phyloP scores from a whole-genome alignment of 2,329 filamentous ascomycete genomes.

The Fusarium sp. region DNA sequence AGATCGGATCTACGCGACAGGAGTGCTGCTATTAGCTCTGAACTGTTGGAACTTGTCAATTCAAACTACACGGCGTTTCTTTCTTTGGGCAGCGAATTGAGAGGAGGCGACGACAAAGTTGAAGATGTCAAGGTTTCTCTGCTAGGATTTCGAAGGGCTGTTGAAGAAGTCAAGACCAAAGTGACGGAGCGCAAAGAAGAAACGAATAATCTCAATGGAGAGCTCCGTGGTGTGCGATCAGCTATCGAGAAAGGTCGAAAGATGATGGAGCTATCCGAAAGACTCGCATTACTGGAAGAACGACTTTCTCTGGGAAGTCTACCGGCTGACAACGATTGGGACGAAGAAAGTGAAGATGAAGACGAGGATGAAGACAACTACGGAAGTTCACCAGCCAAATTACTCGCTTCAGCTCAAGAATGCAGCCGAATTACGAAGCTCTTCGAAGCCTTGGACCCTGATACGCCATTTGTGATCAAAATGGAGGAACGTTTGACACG shows the following conservation, averaged over 20 bases:
- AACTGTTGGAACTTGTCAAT: slow-evolving; percentile 95
- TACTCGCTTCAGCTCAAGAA: slow-evolving; percentile 60
- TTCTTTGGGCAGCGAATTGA: slow-evolving; percentile 81
- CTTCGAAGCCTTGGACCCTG: slow-evolving; percentile 58
- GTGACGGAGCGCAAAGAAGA: slow-evolving; percentile 74
- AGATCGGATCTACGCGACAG: slow-evolving; percentile 86
- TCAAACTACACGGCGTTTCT: slow-evolving; percentile 94
- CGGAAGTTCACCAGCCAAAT: slow-evolving; percentile 60
- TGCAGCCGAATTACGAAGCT: slow-evolving; percentile 58
- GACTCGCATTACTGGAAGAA: slow-evolving; percentile 72
- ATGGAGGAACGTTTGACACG: slow-evolving; percentile 63
- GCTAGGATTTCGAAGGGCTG: slow-evolving; percentile 84
- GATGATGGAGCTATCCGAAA: slow-evolving; percentile 75
- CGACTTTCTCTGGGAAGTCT: slow-evolving; percentile 66
- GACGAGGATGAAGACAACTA: slow-evolving; percentile 53
- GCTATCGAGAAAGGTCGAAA: slow-evolving; percentile 71
- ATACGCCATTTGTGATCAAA: slow-evolving; percentile 63
- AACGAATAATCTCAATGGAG: slow-evolving; percentile 70
- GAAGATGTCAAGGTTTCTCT: slow-evolving; percentile 90
- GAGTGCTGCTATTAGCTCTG: slow-evolving; percentile 81
- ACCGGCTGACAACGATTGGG: slow-evolving; percentile 46
- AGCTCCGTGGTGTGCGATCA: slow-evolving; percentile 72
- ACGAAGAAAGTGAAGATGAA: slow-evolving; percentile 57
- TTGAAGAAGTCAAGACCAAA: slow-evolving; percentile 76
- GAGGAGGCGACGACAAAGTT: slow-evolving; percentile 89